Base-by-base conservation (phyloP, 805 yeast genomes). In the Barnettozyma sucrosica region DNA sequence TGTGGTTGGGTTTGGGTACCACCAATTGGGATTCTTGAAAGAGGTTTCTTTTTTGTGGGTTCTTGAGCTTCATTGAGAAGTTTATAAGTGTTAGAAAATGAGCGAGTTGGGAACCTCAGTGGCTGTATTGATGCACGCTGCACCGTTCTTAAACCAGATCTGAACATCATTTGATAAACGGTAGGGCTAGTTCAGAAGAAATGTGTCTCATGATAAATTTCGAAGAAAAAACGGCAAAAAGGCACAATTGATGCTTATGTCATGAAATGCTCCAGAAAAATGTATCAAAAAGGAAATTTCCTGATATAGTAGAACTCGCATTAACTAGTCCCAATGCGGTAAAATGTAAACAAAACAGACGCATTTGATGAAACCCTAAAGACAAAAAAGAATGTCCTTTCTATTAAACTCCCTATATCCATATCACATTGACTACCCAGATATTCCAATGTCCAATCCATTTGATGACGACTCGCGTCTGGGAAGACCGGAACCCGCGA, bases 11-110 rank as follows among this genome's bases (percentile, higher is more conserved):
- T 63, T 11, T 63, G 56, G 2, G 73, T 46, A 1, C 81, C 83
- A 8, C 95, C 95, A 51, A 89, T 74, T 11, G 93, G 89, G 30
- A 86, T 81, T 62, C 95, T 71, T 53, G 92, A 85, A 49, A 89
- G 68, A 13, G 95, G 95, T 59, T 87, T 80, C 52, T 72, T 67
- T 36, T 54, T 55, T 26, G 24, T 25, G 34, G 55, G 44, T 41
- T 50, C 50, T 28, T 46, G 43, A 5, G 21, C 5, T 25, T 54
- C 58, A 45, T 61, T 56, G 7, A 51, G 42, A 24, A 51, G 45
- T 23, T 26, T 49, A 16, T 52, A 43, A 1, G 61, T 41, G 1
- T 55, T 51, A 7, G 63, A 56, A 24, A 60, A 47, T 5, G 28
- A 20, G 20, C 42, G 42, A 11, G 21, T 24, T 24, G 32, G 42